Base-by-base conservation (phyloP, 805 yeast genomes). In the Barnettozyma sucrosica region DNA sequence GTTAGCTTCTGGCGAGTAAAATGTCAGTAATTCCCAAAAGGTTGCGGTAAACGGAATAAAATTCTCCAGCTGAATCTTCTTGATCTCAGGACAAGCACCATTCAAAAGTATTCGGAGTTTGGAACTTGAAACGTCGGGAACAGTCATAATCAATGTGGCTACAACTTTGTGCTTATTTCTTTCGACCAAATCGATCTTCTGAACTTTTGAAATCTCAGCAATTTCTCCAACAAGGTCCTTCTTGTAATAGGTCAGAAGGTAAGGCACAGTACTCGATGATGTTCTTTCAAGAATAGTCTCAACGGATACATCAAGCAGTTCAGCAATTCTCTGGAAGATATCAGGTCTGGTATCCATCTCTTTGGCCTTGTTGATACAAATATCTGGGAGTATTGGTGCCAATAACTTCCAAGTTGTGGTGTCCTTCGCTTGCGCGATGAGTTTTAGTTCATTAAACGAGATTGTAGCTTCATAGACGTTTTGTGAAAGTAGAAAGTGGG, bases 361-460 rank as follows among this genome's bases (percentile, higher is more conserved):
- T 51, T 78, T 78, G 4, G 88, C 81, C 16, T 88, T 72, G 21
- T 75, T 75, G 38, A 80, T 76, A 34, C 90, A 76, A 7, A 89
- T 70, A 32, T 82, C 76, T 2, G 92, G 89, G 56, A 93, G 74
- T 51, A 79, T 86, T 0, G 96, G 96, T 7, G 86, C 79, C 19
- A 89, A 68, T 13, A 92, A 65, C 60, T 85, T 87, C 78, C 92
- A 89, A 0, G 95, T 83, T 0, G 96, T 79, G 32, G 77, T 66
- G 1, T 70, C 65, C 54, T 78, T 77, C 1, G 78, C 69, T 16
- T 66, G 56, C 0, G 97, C 83, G 11, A 85, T 72, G 30, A 73
- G 66, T 20, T 77, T 66, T 4, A 92, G 66, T 47, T 80, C 78
- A 57, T 81, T 83, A 52, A 81, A 80, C 0, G 89, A 89, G 55